Evolutionary conservation across 1,284 basidiomycete species (phyloP).

Genomic region (Paramarasmius palmivorus): DNA sequence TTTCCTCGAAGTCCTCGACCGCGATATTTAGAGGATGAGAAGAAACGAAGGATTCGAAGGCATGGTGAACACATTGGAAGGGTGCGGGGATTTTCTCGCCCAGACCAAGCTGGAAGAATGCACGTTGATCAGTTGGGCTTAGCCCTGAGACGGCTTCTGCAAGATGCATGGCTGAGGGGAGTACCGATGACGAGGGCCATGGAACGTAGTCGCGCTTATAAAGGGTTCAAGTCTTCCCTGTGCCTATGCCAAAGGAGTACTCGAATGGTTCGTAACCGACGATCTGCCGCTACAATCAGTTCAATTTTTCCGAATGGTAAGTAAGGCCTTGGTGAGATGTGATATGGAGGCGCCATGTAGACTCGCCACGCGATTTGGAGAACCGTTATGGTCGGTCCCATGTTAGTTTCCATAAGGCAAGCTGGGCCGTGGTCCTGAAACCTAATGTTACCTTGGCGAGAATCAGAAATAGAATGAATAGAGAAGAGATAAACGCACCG

Average conservation of each 20-base stretch:
- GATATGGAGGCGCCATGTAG: background rate
- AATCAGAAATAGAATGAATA: too few species aligned
- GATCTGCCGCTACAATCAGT: background rate
- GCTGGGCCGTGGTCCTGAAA: too few species aligned
- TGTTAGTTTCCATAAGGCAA: too few species aligned
- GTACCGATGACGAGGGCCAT: background rate
- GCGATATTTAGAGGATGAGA: constrained; percentile 44
- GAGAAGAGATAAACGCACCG: too few species aligned
- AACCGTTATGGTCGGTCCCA: too few species aligned
- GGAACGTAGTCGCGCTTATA: background rate
- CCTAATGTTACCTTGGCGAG: too few species aligned
- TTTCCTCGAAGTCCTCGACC: constrained; percentile 48
- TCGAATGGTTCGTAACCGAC: constrained; percentile 1
- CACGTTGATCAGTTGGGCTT: constrained; percentile 38
- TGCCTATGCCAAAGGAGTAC: too few species aligned
- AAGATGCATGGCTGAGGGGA: background rate
- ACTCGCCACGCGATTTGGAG: background rate
- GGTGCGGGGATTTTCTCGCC: constrained; percentile 37
- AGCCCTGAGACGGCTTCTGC: constrained; percentile 22
- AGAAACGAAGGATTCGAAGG: constrained; percentile 49
- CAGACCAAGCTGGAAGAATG: constrained; percentile 47
- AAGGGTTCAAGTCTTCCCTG: background rate
- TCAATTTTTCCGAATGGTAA: background rate
- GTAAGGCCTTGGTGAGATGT: background rate
- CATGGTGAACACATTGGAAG: constrained; percentile 54